Percentiles rank a stretch among this genome's conserved stretches.
phyloP scores from a whole-genome alignment of 2,329 filamentous ascomycete genomes.

The Ophiostoma himal-ulmi region DNA sequence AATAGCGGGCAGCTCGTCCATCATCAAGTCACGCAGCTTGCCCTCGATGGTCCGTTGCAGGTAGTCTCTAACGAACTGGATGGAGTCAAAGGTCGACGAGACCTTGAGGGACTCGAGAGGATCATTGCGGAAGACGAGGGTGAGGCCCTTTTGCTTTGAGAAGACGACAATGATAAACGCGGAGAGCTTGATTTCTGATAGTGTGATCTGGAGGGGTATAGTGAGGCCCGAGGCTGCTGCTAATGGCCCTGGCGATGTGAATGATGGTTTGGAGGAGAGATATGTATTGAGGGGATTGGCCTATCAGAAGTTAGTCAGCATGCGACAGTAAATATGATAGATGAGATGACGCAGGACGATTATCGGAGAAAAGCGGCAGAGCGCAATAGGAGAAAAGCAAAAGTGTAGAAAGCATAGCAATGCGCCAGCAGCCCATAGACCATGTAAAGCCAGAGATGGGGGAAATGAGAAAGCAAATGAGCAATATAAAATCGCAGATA shows the following conservation, averaged over 20 bases:
- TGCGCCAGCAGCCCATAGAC: not conserved
- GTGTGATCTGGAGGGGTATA: constrained; percentile 92
- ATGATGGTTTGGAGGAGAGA: constrained; percentile 81
- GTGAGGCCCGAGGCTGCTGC: constrained; percentile 88
- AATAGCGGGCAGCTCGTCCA: constrained; percentile 95
- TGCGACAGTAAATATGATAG: constrained; percentile 29
- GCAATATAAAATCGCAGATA: constrained; percentile 14
- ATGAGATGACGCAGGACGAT: constrained; percentile 27
- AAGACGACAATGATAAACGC: constrained; percentile 98
- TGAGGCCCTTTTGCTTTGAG: constrained; percentile 93
- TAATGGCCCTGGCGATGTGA: constrained; percentile 86
- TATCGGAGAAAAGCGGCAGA: constrained; percentile 26
- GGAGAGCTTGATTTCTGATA: constrained; percentile 91
- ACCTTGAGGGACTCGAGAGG: constrained; percentile 96
- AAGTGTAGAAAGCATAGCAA: constrained; percentile 4
- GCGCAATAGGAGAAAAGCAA: constrained; percentile 14
- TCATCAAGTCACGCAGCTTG: constrained; percentile 87
- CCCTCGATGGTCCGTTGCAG: constrained; percentile 92
- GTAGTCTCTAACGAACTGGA: constrained; percentile 96
- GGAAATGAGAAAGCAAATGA: constrained; percentile 16
- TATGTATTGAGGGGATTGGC: constrained; percentile 97
- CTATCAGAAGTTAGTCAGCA: constrained; percentile 39
- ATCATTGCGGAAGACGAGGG: constrained; percentile 95
- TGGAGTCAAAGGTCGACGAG: constrained; percentile 97
- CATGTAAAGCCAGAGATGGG: not conserved